A percentile compares a stretch with the other conserved stretches of the same genome.
phyloP scores from a whole-genome alignment of 805 yeast genomes.

The Schwanniomyces vanrijiae region DNA sequence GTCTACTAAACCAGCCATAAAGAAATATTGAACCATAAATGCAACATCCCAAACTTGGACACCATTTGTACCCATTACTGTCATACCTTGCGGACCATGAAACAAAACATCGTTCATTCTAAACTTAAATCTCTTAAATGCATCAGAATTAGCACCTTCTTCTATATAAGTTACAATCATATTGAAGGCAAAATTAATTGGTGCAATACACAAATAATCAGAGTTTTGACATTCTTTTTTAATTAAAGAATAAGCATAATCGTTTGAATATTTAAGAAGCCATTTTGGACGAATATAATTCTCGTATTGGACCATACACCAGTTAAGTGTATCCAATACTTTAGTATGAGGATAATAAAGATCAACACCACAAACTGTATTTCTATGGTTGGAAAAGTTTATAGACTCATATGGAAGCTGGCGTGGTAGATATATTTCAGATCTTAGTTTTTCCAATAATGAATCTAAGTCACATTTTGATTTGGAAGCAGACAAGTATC shows the following conservation, averaged over 20 bases:
- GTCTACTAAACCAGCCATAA: slow-evolving; percentile 76
- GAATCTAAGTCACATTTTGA: slow-evolving; percentile 62
- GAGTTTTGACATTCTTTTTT: slow-evolving; percentile 78
- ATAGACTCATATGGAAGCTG: slow-evolving; percentile 61
- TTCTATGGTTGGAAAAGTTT: slow-evolving; percentile 69
- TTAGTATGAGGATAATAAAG: slow-evolving; percentile 89
- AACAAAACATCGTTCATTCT: slow-evolving; percentile 76
- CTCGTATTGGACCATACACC: slow-evolving; percentile 62
- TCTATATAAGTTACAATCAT: slow-evolving; percentile 67
- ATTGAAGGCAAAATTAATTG: slow-evolving; percentile 85
- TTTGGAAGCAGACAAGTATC: slow-evolving; percentile 66
- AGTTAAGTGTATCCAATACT: slow-evolving; percentile 62
- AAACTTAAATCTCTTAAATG: slow-evolving; percentile 53
- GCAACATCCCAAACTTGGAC: slow-evolving; percentile 97
- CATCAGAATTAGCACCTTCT: slow-evolving; percentile 67
- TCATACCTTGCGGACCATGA: slow-evolving; percentile 87
- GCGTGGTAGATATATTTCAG: slow-evolving; percentile 64
- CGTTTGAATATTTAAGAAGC: slow-evolving; percentile 54
- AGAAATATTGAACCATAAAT: slow-evolving; percentile 81
- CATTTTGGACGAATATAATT: slow-evolving; percentile 73
- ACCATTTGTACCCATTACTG: slow-evolving; percentile 96
- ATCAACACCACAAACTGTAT: slow-evolving; percentile 88
- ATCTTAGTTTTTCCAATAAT: slow-evolving; percentile 62
- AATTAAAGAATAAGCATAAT: slow-evolving; percentile 59
- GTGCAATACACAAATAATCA: slow-evolving; percentile 83